Conservation (phyloP, 75 land plant species). For the Cunninghamia lanceolata region DNA sequence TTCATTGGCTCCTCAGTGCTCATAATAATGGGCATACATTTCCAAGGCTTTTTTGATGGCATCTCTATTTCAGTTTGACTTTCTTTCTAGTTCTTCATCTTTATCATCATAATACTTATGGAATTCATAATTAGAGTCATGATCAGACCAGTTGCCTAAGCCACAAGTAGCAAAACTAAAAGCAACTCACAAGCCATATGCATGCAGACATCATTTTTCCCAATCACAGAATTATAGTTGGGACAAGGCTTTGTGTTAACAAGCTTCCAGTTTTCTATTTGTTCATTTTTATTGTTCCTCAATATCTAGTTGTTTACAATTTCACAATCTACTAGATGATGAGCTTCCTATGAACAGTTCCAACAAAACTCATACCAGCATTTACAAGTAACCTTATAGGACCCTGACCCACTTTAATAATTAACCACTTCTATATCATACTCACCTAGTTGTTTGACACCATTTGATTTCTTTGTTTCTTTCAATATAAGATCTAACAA, state of each 20-base stretch:
- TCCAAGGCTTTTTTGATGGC: no score
- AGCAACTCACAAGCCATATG: slow-evolving; percentile 23
- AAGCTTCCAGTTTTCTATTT: neutral
- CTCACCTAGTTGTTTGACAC: no score
- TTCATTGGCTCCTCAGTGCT: no score
- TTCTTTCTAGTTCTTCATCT: no score
- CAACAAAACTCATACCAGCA: slow-evolving; percentile 37
- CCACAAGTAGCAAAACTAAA: slow-evolving; percentile 31
- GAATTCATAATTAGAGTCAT: slow-evolving; percentile 14
- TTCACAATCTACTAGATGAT: slow-evolving; percentile 43
- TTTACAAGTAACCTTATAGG: slow-evolving; percentile 29
- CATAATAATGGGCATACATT: no score
- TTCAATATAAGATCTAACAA: no score
- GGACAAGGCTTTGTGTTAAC: neutral
- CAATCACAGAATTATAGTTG: neutral
- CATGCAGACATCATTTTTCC: no score
- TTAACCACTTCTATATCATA: no score
- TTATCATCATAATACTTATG: no score
- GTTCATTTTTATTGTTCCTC: slow-evolving; percentile 9
- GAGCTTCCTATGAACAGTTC: slow-evolving; percentile 46
- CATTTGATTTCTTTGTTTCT: no score
- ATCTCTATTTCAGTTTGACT: no score
- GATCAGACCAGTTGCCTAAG: slow-evolving; percentile 24
- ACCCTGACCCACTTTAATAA: neutral
- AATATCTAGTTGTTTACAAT: no score